Evolutionary conservation across 1,139 yeast species (phyloP).

Genomic region (Taphrina betulina): DNA sequence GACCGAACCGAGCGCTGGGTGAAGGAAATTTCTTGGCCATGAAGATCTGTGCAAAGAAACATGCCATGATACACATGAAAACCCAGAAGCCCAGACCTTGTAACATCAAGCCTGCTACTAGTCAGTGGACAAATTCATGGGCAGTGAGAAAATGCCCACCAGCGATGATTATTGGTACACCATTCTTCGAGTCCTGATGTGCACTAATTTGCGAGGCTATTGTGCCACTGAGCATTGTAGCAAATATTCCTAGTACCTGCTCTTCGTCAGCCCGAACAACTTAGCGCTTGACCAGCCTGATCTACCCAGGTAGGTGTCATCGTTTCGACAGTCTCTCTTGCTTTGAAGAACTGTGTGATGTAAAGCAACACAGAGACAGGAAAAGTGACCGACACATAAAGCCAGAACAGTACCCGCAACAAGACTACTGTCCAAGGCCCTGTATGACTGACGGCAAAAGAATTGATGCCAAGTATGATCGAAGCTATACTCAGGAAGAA

Average conservation of each 20-base stretch:
- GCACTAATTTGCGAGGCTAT: constrained; percentile 19
- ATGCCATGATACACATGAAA: constrained; percentile 8
- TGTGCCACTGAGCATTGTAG: constrained; percentile 28
- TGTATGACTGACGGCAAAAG: constrained; percentile 11
- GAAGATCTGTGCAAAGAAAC: constrained; percentile 6
- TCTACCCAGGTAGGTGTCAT: constrained; percentile 31
- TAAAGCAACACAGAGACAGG: constrained; percentile 14
- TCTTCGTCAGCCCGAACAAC: too few species aligned
- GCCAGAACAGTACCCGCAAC: constrained; percentile 17
- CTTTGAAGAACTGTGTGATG: constrained; percentile 15
- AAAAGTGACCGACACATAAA: constrained; percentile 25
- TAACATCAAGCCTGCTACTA: too few species aligned
- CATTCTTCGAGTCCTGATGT: constrained; percentile 4
- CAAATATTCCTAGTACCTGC: constrained; percentile 25
- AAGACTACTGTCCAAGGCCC: constrained; percentile 27
- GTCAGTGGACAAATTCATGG: too few species aligned
- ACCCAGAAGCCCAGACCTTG: constrained; percentile 33
- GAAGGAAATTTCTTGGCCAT: constrained; percentile 4
- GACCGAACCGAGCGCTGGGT: constrained; percentile 21
- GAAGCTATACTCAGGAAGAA: constrained; percentile 24
- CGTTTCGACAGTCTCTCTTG: constrained; percentile 9
- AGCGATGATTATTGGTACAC: constrained; percentile 20
- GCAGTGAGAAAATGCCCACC: too few species aligned
- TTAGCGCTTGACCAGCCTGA: too few species aligned
- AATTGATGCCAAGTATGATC: constrained; percentile 17